phyloP scores from a whole-genome alignment of 352 stramenopile genomes.

The Globisporangium nunn region DNA sequence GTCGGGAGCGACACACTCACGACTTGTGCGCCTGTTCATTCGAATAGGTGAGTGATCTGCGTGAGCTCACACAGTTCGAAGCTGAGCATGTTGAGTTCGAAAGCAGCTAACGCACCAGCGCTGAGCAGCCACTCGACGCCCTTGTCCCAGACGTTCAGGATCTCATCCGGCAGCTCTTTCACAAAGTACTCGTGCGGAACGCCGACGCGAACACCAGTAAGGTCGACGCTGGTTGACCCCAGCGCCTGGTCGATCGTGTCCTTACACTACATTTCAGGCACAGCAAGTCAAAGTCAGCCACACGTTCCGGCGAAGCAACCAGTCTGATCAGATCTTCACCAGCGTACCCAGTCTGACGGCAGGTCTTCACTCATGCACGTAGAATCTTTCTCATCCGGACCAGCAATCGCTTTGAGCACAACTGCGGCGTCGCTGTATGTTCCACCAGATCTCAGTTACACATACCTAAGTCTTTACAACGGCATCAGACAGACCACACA shows the following conservation, averaged over 20 bases:
- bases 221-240: constrained; percentile 20
- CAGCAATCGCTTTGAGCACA: constrained; percentile 75
- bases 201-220: constrained; percentile 86
- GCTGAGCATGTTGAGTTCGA: background rate
- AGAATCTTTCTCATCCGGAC: constrained; percentile 75
- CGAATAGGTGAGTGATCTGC: background rate
- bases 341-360: constrained; percentile 49
- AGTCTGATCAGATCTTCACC: background rate
- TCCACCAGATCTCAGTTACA: background rate
- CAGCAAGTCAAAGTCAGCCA: background rate
- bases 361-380: constrained; percentile 57
- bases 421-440: constrained; percentile 58
- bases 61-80: background rate
- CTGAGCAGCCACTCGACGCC: constrained; percentile 63
- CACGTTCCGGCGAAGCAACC: no score
- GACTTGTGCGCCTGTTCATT: constrained; percentile 52
- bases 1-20: constrained; percentile 69
- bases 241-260: constrained; percentile 22
- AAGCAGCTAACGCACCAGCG: constrained; percentile 20
- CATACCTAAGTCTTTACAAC: background rate
- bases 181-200: constrained; percentile 94
- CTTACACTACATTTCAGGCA: constrained; percentile 20
- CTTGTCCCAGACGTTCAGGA: constrained; percentile 79
- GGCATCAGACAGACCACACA: background rate
- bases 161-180: constrained; percentile 81